phyloP scores from a whole-genome alignment of 495 filamentous ascomycete species.

The Annulohypoxylon maeteangense region DNA sequence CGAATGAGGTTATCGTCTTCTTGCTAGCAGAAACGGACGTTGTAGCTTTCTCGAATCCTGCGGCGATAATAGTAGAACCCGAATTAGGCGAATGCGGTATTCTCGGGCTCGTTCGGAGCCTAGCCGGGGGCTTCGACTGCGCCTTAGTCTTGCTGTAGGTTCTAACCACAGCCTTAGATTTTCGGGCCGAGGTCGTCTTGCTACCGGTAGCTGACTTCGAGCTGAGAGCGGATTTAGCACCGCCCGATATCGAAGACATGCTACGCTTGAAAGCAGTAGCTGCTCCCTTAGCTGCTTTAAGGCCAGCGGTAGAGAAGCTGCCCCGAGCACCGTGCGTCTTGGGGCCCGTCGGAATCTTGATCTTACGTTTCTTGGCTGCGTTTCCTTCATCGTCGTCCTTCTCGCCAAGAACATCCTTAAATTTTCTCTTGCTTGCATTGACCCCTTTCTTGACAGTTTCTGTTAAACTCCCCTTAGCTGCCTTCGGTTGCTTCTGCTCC shows the following conservation, averaged over 20 bases:
- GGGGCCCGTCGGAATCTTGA: conserved; percentile 49
- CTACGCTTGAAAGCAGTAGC: conserved; percentile 50
- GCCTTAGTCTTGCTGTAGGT: conserved; percentile 48
- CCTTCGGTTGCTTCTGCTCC: conserved; percentile 60
- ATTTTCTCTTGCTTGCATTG: conserved; percentile 54
- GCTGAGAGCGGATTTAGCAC: conserved; percentile 44
- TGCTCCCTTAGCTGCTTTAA: conserved; percentile 47
- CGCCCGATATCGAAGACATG: conserved; percentile 53
- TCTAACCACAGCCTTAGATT: conserved; percentile 43
- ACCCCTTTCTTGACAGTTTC: conserved; percentile 46
- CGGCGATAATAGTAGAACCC: conserved; percentile 38
- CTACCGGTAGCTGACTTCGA: conserved; percentile 37
- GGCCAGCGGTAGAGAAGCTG: conserved; percentile 37
- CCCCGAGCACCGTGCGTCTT: conserved; percentile 48
- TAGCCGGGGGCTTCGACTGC: conserved; percentile 33
- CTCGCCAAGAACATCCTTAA: conserved; percentile 52
- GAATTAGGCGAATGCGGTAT: conserved; percentile 43
- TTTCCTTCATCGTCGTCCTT: conserved; percentile 43
- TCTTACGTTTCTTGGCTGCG: conserved; percentile 55
- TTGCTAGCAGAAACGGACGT: conserved; percentile 7
- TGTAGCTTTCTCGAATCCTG: conserved; percentile 17
- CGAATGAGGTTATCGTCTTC: conserved; percentile 11
- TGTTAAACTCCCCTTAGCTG: conserved; percentile 42
- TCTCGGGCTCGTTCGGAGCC: conserved; percentile 35
- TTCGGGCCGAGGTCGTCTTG: conserved; percentile 41